Conservation (phyloP, 108 stramenopile genomes). For the Aurantiochytrium sp. region DNA sequence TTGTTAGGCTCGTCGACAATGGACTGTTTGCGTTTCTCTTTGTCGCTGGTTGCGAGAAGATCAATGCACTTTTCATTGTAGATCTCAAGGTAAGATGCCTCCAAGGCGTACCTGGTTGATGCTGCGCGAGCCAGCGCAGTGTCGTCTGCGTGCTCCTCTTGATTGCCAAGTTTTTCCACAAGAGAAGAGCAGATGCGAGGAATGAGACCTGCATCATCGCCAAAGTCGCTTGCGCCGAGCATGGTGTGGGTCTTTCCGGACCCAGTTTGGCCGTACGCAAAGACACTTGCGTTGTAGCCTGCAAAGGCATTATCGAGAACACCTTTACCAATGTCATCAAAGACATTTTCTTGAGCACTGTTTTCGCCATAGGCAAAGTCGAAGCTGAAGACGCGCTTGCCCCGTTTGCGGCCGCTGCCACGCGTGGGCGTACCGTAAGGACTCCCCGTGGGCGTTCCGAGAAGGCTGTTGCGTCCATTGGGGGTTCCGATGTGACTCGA, state of each 20-base stretch:
- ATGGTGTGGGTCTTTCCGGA: conserved; percentile 35
- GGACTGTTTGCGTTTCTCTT: not conserved
- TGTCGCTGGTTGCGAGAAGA: not conserved
- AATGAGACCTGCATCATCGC: conserved; percentile 7
- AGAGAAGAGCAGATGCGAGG: not conserved
- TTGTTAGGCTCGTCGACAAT: conserved; percentile 22
- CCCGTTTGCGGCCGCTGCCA: not conserved
- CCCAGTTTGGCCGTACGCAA: conserved; percentile 33
- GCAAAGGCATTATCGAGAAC: not conserved
- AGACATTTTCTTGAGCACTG: not conserved
- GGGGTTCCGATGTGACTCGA: too few relatives aligned
- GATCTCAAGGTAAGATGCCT: conserved; percentile 28
- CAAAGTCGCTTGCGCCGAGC: not conserved
- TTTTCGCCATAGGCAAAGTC: not conserved
- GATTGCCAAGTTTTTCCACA: not conserved
- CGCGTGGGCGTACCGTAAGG: not conserved
- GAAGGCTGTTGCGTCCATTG: too few relatives aligned
- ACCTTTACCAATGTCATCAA: not conserved
- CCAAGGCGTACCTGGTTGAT: conserved; percentile 10
- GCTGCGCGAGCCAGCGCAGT: not conserved
- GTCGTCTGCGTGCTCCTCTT: not conserved
- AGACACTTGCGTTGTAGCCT: conserved; percentile 23
- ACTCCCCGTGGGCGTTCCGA: too few relatives aligned
- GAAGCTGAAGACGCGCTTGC: not conserved
- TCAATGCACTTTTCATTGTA: conserved; percentile 30